Base-by-base conservation (phyloP, 192 early-diverging fungal genomes). In the Nowakowskiella sp. region DNA sequence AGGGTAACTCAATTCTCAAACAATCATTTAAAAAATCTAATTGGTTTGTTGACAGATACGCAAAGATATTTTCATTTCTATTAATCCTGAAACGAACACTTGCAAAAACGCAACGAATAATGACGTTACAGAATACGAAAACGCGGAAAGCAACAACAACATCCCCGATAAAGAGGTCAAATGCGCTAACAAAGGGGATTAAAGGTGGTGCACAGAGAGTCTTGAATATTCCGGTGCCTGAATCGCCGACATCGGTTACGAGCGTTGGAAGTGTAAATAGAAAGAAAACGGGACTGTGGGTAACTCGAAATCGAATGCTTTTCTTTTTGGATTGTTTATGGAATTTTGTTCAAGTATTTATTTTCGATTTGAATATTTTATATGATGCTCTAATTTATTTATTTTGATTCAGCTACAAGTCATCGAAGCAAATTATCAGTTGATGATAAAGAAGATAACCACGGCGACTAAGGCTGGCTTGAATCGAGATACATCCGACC, bases 271-370 rank as follows among this genome's bases (percentile, higher is more conserved):
- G 59, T 2, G 46, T 70, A n/a, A 64, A 63, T 29, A 33, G 68
- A 6, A 31, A 51, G 8, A 7, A 7, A 7, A 27, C 21, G 39
- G 51, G 52, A 1, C 53, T 84, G 6, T 82, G 81, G 66, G 42
- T 64, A 6, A 47, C 84, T 42, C 60, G 84, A 42, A 55, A 64
- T 3, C 47, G 60, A 7, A 88, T 88, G 84, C 56, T 77, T 34
- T 85, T 82, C 66, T 83, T 85, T 58, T 60, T 85, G 0, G 81
- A 88, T 57, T 69, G 74, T 42, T 49, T 88, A 24, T 88, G 86
- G 84, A 61, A 63, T 4, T 83, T 86, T 65, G 55, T 85, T 4
- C 86, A 88, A 78, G 85, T 87, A 65, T 39, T 19, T 13, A 13
- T 13, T 19, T 39, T 39, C 36, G 36, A 13, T 13, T 39, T 19